Evolutionary conservation across 345 rosid species (phyloP), one percentile per base, ranked within the genome.

Genomic region (Bruguiera sexangula): DNA sequence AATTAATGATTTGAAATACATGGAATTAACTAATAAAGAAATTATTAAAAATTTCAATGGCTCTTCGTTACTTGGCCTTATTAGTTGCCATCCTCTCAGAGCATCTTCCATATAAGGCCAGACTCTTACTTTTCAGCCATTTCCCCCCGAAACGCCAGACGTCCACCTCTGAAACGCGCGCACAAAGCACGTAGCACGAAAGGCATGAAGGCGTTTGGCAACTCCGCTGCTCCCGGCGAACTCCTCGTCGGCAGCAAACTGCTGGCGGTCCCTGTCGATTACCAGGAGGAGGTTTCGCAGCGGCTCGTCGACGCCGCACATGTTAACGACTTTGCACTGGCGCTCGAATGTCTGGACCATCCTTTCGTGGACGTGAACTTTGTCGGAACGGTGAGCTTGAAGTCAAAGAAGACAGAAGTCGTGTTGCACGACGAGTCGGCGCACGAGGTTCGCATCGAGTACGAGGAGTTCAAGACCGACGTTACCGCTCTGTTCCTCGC

Each of bases 401-500:
- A 86, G 75, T 75, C 88, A 46, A 81, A 91, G 82, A 82, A 79
- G 80, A 79, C 85, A 37, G 94, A 88, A 71, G 81, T 90, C 54
- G 84, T 87, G 61, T 76, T 86, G 78, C 82, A 82, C 24, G 91
- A 82, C 13, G 94, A 92, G 76, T 77, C 82, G 15, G 73, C 98
- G 5, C 75, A 83, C 60, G 92, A 92, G 76, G 86, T 90, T 56
- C 73, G 74, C 21, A 83, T 89, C 2, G 97, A 83, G 79, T 83
- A 82, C 73, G 96, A 88, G 79, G 99, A 95, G 85, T 86, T 95
- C 69, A 87, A 79, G 80, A 90, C 98, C 26, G 96, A 95, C 70
- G 97, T 95, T 34, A 84, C 94, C 39, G 86, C 99, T 65, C 78
- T 95, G 65, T 90, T 92, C 82, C 92, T 90, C 79, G 96, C 97